These are phyloP conservation scores for Priceomyces fermenticarens DNA, from an alignment of 805 yeast species.

Conservation along the genomic window DNA sequence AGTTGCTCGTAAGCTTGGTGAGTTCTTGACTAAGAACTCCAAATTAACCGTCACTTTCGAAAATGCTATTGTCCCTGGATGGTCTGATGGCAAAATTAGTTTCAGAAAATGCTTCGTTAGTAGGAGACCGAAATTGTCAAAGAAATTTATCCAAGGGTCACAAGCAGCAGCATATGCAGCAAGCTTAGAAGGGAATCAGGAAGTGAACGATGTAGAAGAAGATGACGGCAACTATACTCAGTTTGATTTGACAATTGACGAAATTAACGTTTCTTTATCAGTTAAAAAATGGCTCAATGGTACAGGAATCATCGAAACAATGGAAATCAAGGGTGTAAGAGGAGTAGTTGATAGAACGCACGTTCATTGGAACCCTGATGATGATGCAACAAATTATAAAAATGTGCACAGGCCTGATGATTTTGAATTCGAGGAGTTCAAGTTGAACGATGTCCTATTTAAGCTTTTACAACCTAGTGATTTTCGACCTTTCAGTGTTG, in stretches of 20 bases:
- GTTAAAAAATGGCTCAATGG: slow-evolving; percentile 89
- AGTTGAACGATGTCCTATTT: slow-evolving; percentile 80
- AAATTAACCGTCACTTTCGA: slow-evolving; percentile 85
- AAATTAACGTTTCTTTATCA: slow-evolving; percentile 75
- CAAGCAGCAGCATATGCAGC: slow-evolving; percentile 68
- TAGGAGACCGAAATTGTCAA: slow-evolving; percentile 64
- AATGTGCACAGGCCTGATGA: slow-evolving; percentile 81
- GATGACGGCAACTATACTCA: slow-evolving; percentile 97
- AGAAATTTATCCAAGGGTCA: slow-evolving; percentile 64
- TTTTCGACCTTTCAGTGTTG: slow-evolving; percentile 80
- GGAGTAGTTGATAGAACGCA: slow-evolving; percentile 92
- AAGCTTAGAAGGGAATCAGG: slow-evolving; percentile 23
- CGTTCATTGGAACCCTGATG: slow-evolving; percentile 77
- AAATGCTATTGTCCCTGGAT: slow-evolving; percentile 89
- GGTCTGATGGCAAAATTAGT: slow-evolving; percentile 83
- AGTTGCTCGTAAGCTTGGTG: slow-evolving; percentile 79
- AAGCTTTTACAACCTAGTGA: slow-evolving; percentile 78
- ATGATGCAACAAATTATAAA: slow-evolving; percentile 78
- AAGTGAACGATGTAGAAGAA: slow-evolving; percentile 12
- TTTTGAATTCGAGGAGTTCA: slow-evolving; percentile 82
- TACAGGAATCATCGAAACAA: slow-evolving; percentile 72
- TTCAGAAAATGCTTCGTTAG: slow-evolving; percentile 85
- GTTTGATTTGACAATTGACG: slow-evolving; percentile 86
- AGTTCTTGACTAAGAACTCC: slow-evolving; percentile 77
- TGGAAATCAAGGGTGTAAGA: slow-evolving; percentile 78